Conservation (phyloP, 148 eudicot genomes). For the Pharnaceum exiguum region DNA sequence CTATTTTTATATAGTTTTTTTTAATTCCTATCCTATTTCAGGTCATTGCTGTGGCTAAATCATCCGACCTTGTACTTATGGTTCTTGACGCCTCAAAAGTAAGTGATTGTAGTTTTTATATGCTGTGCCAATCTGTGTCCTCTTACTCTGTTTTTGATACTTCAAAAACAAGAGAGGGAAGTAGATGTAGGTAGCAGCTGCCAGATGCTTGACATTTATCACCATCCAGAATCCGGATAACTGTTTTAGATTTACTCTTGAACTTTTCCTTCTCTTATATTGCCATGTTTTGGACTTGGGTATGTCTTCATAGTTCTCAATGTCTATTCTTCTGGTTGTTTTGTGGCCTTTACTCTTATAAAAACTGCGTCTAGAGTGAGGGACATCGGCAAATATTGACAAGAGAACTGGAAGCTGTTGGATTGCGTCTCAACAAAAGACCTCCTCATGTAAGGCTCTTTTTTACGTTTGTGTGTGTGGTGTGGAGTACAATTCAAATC, state of each 20-base stretch:
- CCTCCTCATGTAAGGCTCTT: slow-evolving; percentile 77
- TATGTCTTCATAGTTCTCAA: too few relatives aligned
- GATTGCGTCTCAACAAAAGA: slow-evolving; percentile 88
- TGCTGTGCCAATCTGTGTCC: neutral
- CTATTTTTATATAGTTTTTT: neutral
- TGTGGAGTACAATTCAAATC: neutral
- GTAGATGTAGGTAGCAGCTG: too few relatives aligned
- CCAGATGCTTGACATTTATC: too few relatives aligned
- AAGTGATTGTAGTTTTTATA: slow-evolving; percentile 28
- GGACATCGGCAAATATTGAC: slow-evolving; percentile 99
- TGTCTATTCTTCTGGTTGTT: neutral
- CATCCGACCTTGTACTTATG: slow-evolving; percentile 97
- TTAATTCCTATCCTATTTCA: slow-evolving; percentile 32
- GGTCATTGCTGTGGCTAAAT: slow-evolving; percentile 99
- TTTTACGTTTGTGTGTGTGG: neutral
- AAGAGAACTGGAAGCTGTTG: slow-evolving; percentile 96
- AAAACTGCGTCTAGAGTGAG: slow-evolving; percentile 71
- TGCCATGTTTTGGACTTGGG: too few relatives aligned
- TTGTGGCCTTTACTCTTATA: slow-evolving; percentile 7
- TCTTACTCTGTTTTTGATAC: neutral
- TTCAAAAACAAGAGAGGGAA: too few relatives aligned
- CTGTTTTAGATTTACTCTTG: too few relatives aligned
- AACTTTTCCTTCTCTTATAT: too few relatives aligned
- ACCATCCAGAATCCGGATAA: too few relatives aligned
- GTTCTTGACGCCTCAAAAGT: slow-evolving; percentile 99